phyloP scores from a whole-genome alignment of 2,329 filamentous ascomycete species.

The Ceratocystis albifundus region DNA sequence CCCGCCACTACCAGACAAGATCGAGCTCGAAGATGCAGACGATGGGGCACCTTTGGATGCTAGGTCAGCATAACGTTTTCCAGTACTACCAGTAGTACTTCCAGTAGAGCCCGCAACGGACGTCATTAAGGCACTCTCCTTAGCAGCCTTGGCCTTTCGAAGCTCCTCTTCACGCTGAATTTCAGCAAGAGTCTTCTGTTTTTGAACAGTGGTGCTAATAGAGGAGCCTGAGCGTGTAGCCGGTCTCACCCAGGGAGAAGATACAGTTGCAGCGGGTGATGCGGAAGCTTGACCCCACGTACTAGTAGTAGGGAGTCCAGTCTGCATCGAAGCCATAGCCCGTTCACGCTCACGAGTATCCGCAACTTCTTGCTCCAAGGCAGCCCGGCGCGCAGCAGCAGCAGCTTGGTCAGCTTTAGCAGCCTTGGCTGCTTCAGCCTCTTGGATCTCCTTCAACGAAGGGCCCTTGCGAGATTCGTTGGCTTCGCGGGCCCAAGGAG shows the following conservation, averaged over 20 bases:
- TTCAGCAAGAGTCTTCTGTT: slow-evolving; percentile 84
- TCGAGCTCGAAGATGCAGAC: slow-evolving; percentile 30
- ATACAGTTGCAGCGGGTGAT: slow-evolving; percentile 40
- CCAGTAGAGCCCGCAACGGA: slow-evolving; percentile 28
- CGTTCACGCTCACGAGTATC: slow-evolving; percentile 46
- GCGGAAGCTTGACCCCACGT: slow-evolving; percentile 81
- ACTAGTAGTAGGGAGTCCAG: slow-evolving; percentile 73
- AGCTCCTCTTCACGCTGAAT: slow-evolving; percentile 94
- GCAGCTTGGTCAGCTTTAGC: slow-evolving; percentile 78
- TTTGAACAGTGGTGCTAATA: slow-evolving; percentile 34
- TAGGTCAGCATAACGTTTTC: slow-evolving; percentile 90
- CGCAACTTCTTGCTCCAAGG: slow-evolving; percentile 66
- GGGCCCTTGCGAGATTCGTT: slow-evolving; percentile 68
- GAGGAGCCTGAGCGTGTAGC: slow-evolving; percentile 25
- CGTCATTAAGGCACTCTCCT: slow-evolving; percentile 35
- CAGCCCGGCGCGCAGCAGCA: slow-evolving; percentile 61
- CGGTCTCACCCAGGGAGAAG: slow-evolving; percentile 58
- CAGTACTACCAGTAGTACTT: slow-evolving; percentile 36
- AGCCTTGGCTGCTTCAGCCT: slow-evolving; percentile 84
- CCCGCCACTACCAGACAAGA: slow-evolving; percentile 28
- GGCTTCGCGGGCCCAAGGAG: slow-evolving; percentile 88
- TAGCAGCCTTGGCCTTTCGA: slow-evolving; percentile 62
- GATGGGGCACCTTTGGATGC: slow-evolving; percentile 56
- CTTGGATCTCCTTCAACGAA: slow-evolving; percentile 92
- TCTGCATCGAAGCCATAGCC: slow-evolving; percentile 43